Evolutionary conservation across 1,139 yeast genomes (phyloP), one percentile per base, ranked within the genome.

Genomic region (Barnettozyma hawaiiensis): DNA sequence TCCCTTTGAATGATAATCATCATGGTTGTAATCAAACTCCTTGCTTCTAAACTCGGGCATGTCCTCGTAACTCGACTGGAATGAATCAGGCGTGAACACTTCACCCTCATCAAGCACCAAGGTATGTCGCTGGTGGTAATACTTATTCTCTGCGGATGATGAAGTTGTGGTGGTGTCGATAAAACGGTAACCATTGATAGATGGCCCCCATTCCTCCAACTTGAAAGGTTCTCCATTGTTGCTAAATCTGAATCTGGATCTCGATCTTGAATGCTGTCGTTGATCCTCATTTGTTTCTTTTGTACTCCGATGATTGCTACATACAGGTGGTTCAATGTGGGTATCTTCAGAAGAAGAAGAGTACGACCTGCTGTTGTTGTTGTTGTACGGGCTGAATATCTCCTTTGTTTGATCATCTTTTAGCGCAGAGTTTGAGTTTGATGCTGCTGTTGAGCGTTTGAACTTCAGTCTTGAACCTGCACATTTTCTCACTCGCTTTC

Each of bases 111-210:
- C 55, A 18, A 48, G 44, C 10, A 47, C 41, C 23, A 37, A 35
- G 23, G 44, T 32, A 18, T 44, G 44, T 8, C 52, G 43, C 31
- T 49, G 45, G 7, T 41, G 39, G 22, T 46, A 53, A 31, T 39
- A 44, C 23, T 37, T 23, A 2, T 35, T 12, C 6, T 31, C 14
- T 14, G 20, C 15, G 19, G 20, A 12, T 20, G 35, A 10, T 23
- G 27, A 14, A 1, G 10, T 19, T 2, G 27, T 27, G 9, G 27
- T 27, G 9, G 35, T 23, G 11, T 23, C 21, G 9, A 60, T 48
- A 35, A 60, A 58, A 20, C 62, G 47, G 40, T 66, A 67, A 0
- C 70, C 71, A 37, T 64, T 58, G 15, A 63, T 58, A 2, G 35
- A 22, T 0, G 65, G 63, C 0, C 70, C 71, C 60, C 61, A 66